Evolutionary conservation across 2,329 filamentous ascomycete genomes (phyloP).

Genomic region (Atkinsonella hypoxylon): DNA sequence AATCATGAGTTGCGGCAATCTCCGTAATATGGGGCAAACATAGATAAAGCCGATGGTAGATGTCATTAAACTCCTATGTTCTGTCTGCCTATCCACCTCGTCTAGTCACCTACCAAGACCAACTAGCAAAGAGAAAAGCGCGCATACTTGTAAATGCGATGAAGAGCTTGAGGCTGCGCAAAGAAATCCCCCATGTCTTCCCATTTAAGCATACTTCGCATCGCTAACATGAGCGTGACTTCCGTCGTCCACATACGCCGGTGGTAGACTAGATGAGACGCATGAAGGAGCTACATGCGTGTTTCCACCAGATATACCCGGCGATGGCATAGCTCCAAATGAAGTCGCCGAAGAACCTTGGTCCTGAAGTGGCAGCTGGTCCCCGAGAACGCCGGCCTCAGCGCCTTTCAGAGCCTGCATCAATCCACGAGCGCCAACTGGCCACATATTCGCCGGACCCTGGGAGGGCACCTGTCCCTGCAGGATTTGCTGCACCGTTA

Average conservation of each 20-base stretch:
- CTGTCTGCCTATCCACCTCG: too few species aligned
- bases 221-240: slow-evolving; percentile 6
- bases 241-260: slow-evolving; percentile 6
- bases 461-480: slow-evolving; percentile 25
- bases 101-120: too few species aligned
- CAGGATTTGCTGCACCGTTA: slow-evolving; percentile 35
- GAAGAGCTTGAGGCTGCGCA: too few species aligned
- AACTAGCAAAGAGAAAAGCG: neutral
- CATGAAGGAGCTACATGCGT: neutral
- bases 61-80: too few species aligned
- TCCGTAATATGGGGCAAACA: too few species aligned
- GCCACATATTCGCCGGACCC: slow-evolving; percentile 19
- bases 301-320: neutral
- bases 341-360: neutral
- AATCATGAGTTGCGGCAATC: too few species aligned
- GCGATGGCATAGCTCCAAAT: neutral
- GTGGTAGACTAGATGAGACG: slow-evolving; percentile 1
- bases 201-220: slow-evolving; percentile 5
- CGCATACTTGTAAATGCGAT: neutral
- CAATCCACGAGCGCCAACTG: slow-evolving; percentile 18
- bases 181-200: neutral
- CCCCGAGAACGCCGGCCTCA: slow-evolving; percentile 16
- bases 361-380: neutral
- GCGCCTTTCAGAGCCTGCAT: slow-evolving; percentile 20
- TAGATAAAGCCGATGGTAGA: too few species aligned